phyloP scores from a whole-genome alignment of 164 flowering plant species.

The Malania oleifera region DNA sequence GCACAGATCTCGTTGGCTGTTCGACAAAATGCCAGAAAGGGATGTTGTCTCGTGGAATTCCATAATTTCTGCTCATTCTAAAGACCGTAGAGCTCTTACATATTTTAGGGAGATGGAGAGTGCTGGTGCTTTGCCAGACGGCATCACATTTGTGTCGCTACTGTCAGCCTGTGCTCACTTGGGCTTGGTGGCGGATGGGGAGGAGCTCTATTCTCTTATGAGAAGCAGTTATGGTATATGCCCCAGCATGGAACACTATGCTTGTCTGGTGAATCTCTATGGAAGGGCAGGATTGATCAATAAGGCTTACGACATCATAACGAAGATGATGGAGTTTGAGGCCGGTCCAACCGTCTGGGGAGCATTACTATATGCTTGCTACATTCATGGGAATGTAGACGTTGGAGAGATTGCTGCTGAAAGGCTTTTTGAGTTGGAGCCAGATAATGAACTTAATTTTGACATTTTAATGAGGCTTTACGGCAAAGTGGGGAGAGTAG shows the following conservation, averaged over 20 bases:
- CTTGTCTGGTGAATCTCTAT: constrained; percentile 77
- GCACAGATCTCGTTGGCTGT: constrained; percentile 38
- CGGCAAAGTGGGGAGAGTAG: constrained; percentile 41
- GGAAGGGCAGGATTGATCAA: constrained; percentile 62
- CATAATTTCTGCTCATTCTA: constrained; percentile 53
- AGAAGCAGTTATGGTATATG: constrained; percentile 32
- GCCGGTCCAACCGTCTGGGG: constrained; percentile 91
- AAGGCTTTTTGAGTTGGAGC: constrained; percentile 75
- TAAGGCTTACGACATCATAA: constrained; percentile 53
- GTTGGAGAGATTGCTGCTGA: constrained; percentile 68
- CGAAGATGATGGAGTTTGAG: constrained; percentile 47
- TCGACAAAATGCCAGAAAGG: constrained; percentile 50
- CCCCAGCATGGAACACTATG: constrained; percentile 73
- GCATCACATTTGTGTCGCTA: constrained; percentile 63
- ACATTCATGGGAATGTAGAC: constrained; percentile 47
- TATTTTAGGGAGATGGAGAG: constrained; percentile 58
- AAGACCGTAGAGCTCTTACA: constrained; percentile 33
- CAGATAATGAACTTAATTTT: constrained; percentile 74
- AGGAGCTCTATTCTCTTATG: constrained; percentile 47
- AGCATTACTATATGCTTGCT: constrained; percentile 72
- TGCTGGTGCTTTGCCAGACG: constrained; percentile 38
- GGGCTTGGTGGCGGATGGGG: constrained; percentile 62
- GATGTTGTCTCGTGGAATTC: constrained; percentile 87
- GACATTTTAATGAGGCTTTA: constrained; percentile 70
- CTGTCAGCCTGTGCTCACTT: constrained; percentile 67